Conservation (phyloP, 768 basidiomycete genomes). For the Auricularia sp. region DNA sequence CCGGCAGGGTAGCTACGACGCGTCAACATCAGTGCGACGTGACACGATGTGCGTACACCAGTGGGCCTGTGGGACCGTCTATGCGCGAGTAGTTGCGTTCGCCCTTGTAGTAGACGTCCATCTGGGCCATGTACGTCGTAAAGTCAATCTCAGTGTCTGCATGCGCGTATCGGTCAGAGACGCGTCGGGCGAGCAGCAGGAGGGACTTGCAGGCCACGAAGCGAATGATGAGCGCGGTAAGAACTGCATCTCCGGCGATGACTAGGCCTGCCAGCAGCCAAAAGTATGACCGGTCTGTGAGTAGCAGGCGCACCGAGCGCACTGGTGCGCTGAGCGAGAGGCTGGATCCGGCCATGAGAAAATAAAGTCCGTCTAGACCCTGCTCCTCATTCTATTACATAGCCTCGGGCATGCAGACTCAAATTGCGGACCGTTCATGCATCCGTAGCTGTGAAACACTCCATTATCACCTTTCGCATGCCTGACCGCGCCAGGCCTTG, state of each 20-base stretch:
- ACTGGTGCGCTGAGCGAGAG: no score
- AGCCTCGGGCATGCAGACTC: no score
- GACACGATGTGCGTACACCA: slow-evolving; percentile 54
- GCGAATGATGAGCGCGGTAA: slow-evolving; percentile 71
- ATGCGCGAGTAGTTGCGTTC: slow-evolving; percentile 76
- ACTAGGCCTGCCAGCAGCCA: slow-evolving; percentile 55
- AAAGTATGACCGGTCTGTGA: slow-evolving; percentile 52
- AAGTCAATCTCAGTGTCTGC: slow-evolving; percentile 98
- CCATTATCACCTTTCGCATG: no score
- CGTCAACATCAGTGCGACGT: slow-evolving; percentile 2
- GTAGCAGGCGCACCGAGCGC: slow-evolving; percentile 16
- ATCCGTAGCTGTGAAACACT: no score
- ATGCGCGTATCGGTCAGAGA: slow-evolving; percentile 2
- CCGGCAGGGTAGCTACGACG: slow-evolving; percentile 81
- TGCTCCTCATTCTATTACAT: no score
- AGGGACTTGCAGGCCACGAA: slow-evolving; percentile 67
- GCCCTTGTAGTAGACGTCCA: slow-evolving; percentile 65
- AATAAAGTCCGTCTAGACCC: no score
- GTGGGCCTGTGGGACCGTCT: slow-evolving; percentile 81
- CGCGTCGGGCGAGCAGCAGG: neutral
- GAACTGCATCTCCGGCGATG: slow-evolving; percentile 61
- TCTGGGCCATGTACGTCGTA: slow-evolving; percentile 90
- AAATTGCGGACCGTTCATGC: no score
- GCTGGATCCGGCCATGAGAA: no score
- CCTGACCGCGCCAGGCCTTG: no score